Percentiles rank a stretch among this genome's conserved stretches.
These are phyloP conservation scores for Carex myosuroides DNA, from an alignment of 176 grass and related monocot genomes.

Conservation along the genomic window DNA sequence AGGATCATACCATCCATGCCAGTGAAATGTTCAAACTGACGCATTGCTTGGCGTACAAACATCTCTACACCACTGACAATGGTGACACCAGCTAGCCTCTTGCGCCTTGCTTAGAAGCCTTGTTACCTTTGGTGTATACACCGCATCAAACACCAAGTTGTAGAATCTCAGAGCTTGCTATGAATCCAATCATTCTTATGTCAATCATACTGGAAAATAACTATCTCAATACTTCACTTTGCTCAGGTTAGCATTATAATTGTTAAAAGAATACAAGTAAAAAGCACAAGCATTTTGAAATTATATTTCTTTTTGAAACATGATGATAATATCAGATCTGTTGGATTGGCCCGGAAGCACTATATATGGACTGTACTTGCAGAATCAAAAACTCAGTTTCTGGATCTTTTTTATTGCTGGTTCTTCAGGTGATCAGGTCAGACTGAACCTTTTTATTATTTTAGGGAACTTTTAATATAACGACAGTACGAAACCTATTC, in stretches of 20 bases:
- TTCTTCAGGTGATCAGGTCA: not conserved
- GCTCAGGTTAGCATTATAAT: not conserved
- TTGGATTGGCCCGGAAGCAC: not conserved
- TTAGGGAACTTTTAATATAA: not conserved
- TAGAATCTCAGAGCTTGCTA: conserved; percentile 81
- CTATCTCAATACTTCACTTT: not conserved
- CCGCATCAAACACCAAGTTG: conserved; percentile 77
- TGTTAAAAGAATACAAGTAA: not conserved
- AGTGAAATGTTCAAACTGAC: conserved; percentile 85
- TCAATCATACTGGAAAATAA: not conserved
- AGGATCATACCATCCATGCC: conserved; percentile 56
- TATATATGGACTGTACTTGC: not conserved
- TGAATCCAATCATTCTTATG: conserved; percentile 6
- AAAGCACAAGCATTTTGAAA: not conserved
- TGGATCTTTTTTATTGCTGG: not conserved
- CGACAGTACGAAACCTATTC: not conserved
- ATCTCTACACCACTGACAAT: conserved; percentile 94
- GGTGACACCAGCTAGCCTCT: conserved; percentile 42
- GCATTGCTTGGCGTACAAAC: conserved; percentile 86
- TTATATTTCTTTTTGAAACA: not conserved
- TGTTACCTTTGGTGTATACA: conserved; percentile 81
- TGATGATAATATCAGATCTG: not conserved
- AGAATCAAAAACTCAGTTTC: not conserved
- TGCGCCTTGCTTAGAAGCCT: conserved; percentile 81
- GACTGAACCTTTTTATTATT: not conserved